A percentile compares a stretch with the other conserved stretches of the same genome.
phyloP scores from a whole-genome alignment of 2,329 filamentous ascomycete genomes.

The Fusarium transvaalense region DNA sequence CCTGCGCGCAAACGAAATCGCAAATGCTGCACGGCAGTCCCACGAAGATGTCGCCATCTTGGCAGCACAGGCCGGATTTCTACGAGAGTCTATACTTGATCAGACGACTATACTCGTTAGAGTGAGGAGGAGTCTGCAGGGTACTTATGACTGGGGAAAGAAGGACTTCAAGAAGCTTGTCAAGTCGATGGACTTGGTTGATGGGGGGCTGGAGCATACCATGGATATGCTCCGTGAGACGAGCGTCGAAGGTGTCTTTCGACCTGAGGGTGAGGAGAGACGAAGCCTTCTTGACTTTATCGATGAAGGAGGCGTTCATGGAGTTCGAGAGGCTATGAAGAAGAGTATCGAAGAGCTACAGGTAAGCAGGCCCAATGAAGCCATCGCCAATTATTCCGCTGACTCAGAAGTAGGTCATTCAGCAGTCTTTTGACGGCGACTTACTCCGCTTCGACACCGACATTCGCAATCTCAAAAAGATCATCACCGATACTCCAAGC shows the following conservation, averaged over 20 bases:
- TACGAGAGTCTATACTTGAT: slow-evolving; percentile 71
- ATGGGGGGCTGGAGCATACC: slow-evolving; percentile 73
- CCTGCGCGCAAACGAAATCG: slow-evolving; percentile 87
- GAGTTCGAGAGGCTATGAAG: slow-evolving; percentile 75
- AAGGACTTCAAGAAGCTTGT: slow-evolving; percentile 72
- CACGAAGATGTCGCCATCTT: slow-evolving; percentile 84
- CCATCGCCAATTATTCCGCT: slow-evolving; percentile 4
- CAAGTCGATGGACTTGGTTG: slow-evolving; percentile 73
- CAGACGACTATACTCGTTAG: slow-evolving; percentile 66
- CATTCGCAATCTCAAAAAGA: slow-evolving; percentile 73
- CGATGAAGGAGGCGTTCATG: slow-evolving; percentile 76
- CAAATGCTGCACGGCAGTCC: slow-evolving; percentile 78
- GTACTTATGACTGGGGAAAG: slow-evolving; percentile 69
- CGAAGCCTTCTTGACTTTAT: slow-evolving; percentile 81
- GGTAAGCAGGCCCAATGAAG: slow-evolving; percentile 54
- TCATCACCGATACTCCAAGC: slow-evolving; percentile 60
- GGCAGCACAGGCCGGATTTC: slow-evolving; percentile 75
- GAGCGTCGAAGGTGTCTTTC: slow-evolving; percentile 72
- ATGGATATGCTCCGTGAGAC: slow-evolving; percentile 74
- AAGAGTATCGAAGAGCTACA: slow-evolving; percentile 78
- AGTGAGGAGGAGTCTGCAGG: slow-evolving; percentile 64
- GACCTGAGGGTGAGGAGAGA: slow-evolving; percentile 68
- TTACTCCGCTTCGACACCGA: slow-evolving; percentile 81
- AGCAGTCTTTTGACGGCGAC: slow-evolving; percentile 81
- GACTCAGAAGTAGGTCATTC: slow-evolving; percentile 62